Percentiles rank a stretch among this genome's conserved stretches.
These are phyloP conservation scores for Curvularia hawaiiensis DNA, from an alignment of 2,329 filamentous ascomycete species.

Conservation along the genomic window DNA sequence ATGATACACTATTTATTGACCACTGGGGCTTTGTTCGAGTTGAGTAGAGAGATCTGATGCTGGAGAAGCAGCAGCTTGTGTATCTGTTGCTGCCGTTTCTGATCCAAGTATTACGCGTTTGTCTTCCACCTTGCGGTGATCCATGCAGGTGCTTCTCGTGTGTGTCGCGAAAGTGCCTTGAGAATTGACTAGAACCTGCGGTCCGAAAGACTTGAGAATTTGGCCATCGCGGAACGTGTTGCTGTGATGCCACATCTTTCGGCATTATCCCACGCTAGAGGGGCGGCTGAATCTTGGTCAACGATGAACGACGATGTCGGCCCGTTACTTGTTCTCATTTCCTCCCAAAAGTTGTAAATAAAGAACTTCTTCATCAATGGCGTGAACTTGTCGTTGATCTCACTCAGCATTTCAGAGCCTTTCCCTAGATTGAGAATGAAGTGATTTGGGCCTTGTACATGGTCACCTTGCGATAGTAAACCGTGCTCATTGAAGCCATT, in stretches of 20 bases:
- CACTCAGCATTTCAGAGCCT: slow-evolving; percentile 27
- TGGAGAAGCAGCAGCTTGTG: background rate
- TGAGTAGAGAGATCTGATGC: background rate
- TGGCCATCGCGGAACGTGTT: slow-evolving; percentile 36
- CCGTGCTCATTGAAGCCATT: slow-evolving; percentile 12
- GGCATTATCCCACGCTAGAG: slow-evolving; percentile 21
- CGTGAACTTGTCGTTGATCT: slow-evolving; percentile 26
- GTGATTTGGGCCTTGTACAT: slow-evolving; percentile 14
- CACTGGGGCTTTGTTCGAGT: background rate
- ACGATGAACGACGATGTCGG: slow-evolving; percentile 25
- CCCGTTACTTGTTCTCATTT: slow-evolving; percentile 18
- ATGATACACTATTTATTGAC: background rate
- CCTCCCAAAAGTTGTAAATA: slow-evolving; percentile 33
- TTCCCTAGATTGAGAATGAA: slow-evolving; percentile 23
- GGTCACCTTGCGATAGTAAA: background rate
- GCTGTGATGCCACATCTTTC: slow-evolving; percentile 32
- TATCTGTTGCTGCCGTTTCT: background rate
- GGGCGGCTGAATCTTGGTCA: slow-evolving; percentile 31
- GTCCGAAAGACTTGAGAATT: slow-evolving; percentile 23
- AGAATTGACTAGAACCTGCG: background rate
- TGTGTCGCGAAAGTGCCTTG: background rate
- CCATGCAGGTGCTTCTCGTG: background rate
- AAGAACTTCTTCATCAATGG: slow-evolving; percentile 25
- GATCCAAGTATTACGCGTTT: background rate
- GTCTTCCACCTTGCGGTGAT: background rate